Conservation (phyloP, 2,329 filamentous ascomycete genomes). For the Fusarium guadeloupense region DNA sequence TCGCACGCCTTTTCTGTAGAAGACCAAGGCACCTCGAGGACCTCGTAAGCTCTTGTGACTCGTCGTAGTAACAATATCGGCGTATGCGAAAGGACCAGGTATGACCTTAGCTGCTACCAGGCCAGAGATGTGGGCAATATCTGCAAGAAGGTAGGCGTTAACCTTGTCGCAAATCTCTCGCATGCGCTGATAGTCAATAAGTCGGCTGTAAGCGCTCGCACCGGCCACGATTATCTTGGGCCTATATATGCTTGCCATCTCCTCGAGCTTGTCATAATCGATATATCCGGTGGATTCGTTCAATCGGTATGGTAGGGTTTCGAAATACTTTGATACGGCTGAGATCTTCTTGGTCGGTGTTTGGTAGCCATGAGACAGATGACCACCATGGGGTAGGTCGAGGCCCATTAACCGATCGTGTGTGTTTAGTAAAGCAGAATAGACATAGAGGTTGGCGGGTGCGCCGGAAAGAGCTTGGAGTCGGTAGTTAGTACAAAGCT, state of each 20-base stretch:
- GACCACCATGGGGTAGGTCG: constrained; percentile 94
- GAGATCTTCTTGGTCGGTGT: constrained; percentile 95
- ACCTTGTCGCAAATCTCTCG: constrained; percentile 90
- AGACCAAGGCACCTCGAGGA: constrained; percentile 96
- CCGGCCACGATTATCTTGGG: constrained; percentile 96
- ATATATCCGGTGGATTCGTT: constrained; percentile 92
- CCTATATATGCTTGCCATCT: constrained; percentile 86
- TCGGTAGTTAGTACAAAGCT: constrained; percentile 14
- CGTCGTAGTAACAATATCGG: constrained; percentile 96
- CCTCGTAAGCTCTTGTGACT: constrained; percentile 98
- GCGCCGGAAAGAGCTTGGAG: constrained; percentile 77
- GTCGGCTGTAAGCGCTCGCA: constrained; percentile 92
- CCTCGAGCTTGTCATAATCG: constrained; percentile 91
- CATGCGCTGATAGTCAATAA: constrained; percentile 95
- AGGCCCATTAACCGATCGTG: constrained; percentile 98
- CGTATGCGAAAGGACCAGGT: constrained; percentile 86
- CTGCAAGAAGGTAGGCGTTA: constrained; percentile 90
- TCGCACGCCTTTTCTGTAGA: constrained; percentile 93
- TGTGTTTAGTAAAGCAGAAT: constrained; percentile 89
- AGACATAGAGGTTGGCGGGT: constrained; percentile 86
- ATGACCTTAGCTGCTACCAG: constrained; percentile 92
- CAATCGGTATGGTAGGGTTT: constrained; percentile 94
- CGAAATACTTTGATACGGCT: constrained; percentile 98
- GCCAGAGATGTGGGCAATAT: constrained; percentile 98
- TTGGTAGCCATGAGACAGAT: constrained; percentile 97